Percentiles rank a stretch among this genome's conserved stretches.
These are phyloP conservation scores for Magnolia changhungtana DNA, from an alignment of 164 flowering plant genomes.

Conservation along the genomic window DNA sequence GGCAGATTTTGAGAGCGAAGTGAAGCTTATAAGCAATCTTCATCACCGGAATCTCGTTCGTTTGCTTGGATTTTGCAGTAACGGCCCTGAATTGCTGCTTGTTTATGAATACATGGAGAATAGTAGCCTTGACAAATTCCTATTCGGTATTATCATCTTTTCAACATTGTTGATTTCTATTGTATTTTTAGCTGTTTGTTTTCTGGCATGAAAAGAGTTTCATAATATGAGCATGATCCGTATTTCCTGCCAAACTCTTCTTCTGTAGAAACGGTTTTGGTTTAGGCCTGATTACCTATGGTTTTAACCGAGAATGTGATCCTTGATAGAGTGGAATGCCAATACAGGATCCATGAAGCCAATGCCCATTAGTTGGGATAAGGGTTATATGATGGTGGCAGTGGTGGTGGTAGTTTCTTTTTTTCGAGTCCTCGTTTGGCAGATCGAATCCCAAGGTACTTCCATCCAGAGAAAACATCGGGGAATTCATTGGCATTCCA, in stretches of 20 bases:
- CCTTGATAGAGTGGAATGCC: no score
- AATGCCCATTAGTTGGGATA: no score
- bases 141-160: constrained; percentile 37
- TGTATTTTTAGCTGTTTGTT: background rate
- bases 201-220: background rate
- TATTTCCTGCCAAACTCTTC: background rate
- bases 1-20: constrained; percentile 45
- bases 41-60: constrained; percentile 58
- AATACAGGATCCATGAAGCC: no score
- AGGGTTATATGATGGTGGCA: no score
- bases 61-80: constrained; percentile 53
- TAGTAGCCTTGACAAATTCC: constrained; percentile 49
- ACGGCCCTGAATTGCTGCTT: constrained; percentile 45
- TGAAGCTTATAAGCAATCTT: constrained; percentile 57
- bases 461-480: no score
- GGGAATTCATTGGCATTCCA: no score
- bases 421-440: no score
- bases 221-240: background rate
- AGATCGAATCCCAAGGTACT: no score
- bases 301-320: no score
- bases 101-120: constrained; percentile 57
- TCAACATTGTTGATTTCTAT: background rate
- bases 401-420: no score
- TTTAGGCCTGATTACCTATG: no score
- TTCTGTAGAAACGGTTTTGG: background rate